phyloP scores from a whole-genome alignment of 768 basidiomycete genomes.

The Suillus cothurnatus region DNA sequence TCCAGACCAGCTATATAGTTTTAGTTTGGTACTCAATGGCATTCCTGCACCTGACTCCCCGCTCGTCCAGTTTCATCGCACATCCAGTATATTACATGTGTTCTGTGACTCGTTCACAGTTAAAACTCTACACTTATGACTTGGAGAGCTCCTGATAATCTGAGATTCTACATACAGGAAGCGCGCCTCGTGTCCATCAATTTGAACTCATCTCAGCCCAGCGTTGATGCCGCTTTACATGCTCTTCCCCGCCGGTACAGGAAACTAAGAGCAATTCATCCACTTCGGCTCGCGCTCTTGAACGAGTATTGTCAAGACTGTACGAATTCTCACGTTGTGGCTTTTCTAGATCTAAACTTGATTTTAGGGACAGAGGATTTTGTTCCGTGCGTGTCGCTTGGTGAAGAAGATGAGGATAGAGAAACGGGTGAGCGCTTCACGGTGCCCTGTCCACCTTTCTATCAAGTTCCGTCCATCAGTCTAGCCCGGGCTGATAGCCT shows the following conservation, averaged over 20 bases:
- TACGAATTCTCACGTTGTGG: not conserved
- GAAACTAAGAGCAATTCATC: slow-evolving; percentile 50
- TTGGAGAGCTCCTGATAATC: slow-evolving; percentile 41
- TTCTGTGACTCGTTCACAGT: not conserved
- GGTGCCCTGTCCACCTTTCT: slow-evolving; percentile 44
- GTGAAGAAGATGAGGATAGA: slow-evolving; percentile 40
- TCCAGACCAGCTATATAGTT: not conserved
- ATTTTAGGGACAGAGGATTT: slow-evolving; percentile 41
- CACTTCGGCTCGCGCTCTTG: slow-evolving; percentile 33
- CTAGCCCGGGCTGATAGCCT: slow-evolving; percentile 44
- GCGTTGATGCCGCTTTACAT: slow-evolving; percentile 27
- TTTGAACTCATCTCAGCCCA: slow-evolving; percentile 36
- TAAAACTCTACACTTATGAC: slow-evolving; percentile 20
- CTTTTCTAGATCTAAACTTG: slow-evolving; percentile 10
- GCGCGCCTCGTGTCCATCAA: slow-evolving; percentile 48
- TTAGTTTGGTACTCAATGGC: not conserved
- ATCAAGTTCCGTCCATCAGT: slow-evolving; percentile 35
- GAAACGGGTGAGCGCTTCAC: slow-evolving; percentile 43
- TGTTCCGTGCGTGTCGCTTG: slow-evolving; percentile 38
- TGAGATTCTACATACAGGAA: slow-evolving; percentile 49
- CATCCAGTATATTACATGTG: not conserved
- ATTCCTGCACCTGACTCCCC: not conserved
- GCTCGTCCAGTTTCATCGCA: not conserved
- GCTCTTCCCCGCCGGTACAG: slow-evolving; percentile 53
- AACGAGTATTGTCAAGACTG: slow-evolving; percentile 12